A percentile compares a stretch with the other conserved stretches of the same genome.
Conservation (phyloP, 768 basidiomycete genomes). For the Tulasnella sp. region DNA sequence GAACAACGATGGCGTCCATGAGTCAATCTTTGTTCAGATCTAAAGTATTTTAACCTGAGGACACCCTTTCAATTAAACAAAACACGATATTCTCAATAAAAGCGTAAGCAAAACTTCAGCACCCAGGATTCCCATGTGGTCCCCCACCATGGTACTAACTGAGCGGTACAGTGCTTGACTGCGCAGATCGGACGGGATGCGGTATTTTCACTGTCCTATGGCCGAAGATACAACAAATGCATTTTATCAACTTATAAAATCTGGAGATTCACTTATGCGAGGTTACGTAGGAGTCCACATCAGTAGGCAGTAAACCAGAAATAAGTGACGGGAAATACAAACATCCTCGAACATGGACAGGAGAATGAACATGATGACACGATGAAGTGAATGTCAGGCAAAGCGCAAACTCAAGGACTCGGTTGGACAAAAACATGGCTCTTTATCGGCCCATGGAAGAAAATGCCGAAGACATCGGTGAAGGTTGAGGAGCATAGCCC, state of each 20-base stretch:
- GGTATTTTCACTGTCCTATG: background rate
- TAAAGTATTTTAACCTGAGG: too few species aligned
- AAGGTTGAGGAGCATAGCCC: background rate
- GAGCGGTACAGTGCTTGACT: background rate
- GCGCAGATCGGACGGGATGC: background rate
- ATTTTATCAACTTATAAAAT: background rate
- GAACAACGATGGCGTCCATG: too few species aligned
- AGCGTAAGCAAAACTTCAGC: too few species aligned
- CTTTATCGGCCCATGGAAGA: background rate
- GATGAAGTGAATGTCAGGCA: background rate
- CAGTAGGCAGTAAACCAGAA: background rate
- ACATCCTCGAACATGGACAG: background rate
- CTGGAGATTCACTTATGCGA: background rate
- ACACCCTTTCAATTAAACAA: too few species aligned
- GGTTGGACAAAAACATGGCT: background rate
- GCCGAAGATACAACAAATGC: background rate
- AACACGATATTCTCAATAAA: too few species aligned
- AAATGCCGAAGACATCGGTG: slow-evolving; percentile 4
- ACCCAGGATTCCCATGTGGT: background rate
- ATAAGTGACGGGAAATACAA: background rate
- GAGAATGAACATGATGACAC: background rate
- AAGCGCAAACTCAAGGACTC: background rate
- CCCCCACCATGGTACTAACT: background rate
- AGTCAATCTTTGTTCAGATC: too few species aligned
- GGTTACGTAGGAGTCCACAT: background rate